Percentiles rank a stretch among this genome's conserved stretches.
Evolutionary conservation across 2,329 filamentous ascomycete species (phyloP).

Genomic region (Aschersonia sp.): DNA sequence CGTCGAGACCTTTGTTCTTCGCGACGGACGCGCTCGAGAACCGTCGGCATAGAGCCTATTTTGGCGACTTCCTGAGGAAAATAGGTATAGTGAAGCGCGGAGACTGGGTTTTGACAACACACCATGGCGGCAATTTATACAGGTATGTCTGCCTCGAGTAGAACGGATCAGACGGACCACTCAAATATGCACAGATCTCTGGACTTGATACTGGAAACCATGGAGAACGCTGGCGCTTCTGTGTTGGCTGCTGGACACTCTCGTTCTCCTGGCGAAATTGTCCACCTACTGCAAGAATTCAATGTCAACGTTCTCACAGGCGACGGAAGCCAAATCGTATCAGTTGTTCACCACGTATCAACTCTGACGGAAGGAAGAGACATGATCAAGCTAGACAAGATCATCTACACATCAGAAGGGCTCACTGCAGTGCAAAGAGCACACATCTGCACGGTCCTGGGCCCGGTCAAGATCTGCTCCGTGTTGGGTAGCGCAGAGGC

Average conservation of each 20-base stretch:
- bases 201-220: conserved; percentile 22
- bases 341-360: conserved; percentile 20
- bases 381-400: conserved; percentile 19
- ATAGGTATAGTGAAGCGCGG: conserved; percentile 15
- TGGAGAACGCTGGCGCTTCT: conserved; percentile 25
- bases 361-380: conserved; percentile 9
- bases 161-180: not conserved
- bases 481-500: conserved; percentile 27
- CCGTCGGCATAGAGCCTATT: conserved; percentile 19
- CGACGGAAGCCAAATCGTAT: conserved; percentile 22
- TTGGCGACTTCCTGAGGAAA: conserved; percentile 16
- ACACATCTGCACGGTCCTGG: conserved; percentile 16
- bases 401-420: conserved; percentile 29
- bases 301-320: conserved; percentile 22
- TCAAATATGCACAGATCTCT: conserved; percentile 14
- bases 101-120: conserved; percentile 25
- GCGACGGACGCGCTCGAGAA: conserved; percentile 24
- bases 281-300: conserved; percentile 15
- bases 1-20: conserved; percentile 20
- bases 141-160: conserved; percentile 12
- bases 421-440: conserved; percentile 17
- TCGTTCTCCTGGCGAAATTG: conserved; percentile 12
- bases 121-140: conserved; percentile 21
- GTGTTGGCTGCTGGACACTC: conserved; percentile 20
- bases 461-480: conserved; percentile 20